Base-by-base conservation (phyloP, 106 monocot species). In the Apostasia shenzhenica region DNA sequence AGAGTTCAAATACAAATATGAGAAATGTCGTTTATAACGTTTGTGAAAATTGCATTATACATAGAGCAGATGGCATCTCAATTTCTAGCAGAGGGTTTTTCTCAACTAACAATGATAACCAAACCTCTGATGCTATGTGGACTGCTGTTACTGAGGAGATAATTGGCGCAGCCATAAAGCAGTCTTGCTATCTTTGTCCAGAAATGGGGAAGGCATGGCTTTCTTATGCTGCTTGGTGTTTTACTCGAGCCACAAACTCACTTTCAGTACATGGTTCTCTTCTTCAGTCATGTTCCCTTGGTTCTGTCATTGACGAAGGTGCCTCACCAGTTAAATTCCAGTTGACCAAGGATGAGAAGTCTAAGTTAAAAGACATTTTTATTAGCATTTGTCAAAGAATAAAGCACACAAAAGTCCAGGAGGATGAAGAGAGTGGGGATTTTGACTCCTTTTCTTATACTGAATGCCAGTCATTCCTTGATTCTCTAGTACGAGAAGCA, bases 161-260 rank as follows among this genome's bases (percentile, higher is more conserved):
- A 59, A 61, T 79, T 51, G 99, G 99, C 48, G 76, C 65, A 59
- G 61, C 81, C 5, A 70, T 72, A 79, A 99, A 93, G 74, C 44
- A 79, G 11, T 84, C 92, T 26, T 85, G 85, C 47, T 59, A 71
- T 41, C 75, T 92, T 74, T 87, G 87, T 63, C 90, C 99, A 26
- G 67, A 54, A 6, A 79, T 93, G 87, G 77, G 87, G 57, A 99
- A 93, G 69, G 48, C 93, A 73, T 99, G 99, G 99, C 82, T 93
- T 69, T 79, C 86, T 79, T 99, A 99, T 90, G 90, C 90, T 69
- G 87, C 99, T 72, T 99, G 99, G 99, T 99, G 99, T 78, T 87
- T 85, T 75, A 51, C 49, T 73, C 93, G 90, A 77, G 99, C 90
- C 38, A 85, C 48, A 68, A 77, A 66, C 51, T 92, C 83, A 62